Conservation (phyloP, 164 flowering plant genomes). For the Liriodendron chinense region DNA sequence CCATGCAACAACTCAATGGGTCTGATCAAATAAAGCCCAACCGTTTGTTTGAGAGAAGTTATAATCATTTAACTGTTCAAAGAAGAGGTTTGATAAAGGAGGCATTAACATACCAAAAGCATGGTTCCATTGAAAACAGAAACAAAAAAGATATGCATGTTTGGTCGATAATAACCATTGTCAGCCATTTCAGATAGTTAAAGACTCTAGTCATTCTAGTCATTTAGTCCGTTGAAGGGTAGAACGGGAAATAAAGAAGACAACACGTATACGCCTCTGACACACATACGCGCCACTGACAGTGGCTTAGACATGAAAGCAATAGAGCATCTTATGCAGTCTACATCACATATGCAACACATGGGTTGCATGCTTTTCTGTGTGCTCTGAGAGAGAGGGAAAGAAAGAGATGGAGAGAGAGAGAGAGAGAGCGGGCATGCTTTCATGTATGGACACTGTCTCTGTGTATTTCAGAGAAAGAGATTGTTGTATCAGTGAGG, state of each 20-base stretch:
- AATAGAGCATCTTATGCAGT: not conserved
- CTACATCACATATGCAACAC: not conserved
- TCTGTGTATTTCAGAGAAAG: too few species aligned
- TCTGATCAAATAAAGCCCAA: too few species aligned
- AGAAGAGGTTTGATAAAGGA: not conserved
- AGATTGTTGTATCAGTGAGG: too few species aligned
- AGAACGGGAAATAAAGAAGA: too few species aligned
- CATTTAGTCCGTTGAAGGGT: not conserved
- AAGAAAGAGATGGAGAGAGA: not conserved
- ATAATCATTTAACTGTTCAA: not conserved
- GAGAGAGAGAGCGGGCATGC: not conserved
- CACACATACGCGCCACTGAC: not conserved
- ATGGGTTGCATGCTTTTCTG: not conserved
- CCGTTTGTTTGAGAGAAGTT: too few species aligned
- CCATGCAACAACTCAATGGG: too few species aligned
- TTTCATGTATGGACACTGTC: too few species aligned
- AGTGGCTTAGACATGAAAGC: not conserved
- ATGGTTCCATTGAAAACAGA: not conserved
- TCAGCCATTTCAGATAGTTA: not conserved
- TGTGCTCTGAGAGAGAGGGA: not conserved
- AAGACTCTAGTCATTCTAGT: not conserved
- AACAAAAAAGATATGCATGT: not conserved
- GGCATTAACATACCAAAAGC: not conserved
- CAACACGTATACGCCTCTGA: too few species aligned
- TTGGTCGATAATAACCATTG: not conserved